Conservation (phyloP, 2,329 filamentous ascomycete genomes). For the Ascochyta rabiei region DNA sequence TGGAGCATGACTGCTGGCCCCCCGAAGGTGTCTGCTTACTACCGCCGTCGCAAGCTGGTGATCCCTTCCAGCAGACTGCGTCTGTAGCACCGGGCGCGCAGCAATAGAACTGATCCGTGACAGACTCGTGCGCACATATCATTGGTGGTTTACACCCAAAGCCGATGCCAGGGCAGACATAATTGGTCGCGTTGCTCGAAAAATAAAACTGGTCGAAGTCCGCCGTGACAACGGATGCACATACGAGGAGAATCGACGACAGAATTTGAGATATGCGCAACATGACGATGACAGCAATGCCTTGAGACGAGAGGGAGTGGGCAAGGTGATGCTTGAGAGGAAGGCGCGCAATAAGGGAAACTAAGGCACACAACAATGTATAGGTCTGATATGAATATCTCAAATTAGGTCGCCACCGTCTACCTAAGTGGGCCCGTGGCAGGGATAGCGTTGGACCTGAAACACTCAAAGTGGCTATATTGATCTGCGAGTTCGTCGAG, state of each 20-base stretch:
- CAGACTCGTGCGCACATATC: conserved; percentile 21
- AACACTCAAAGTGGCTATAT: conserved; percentile 12
- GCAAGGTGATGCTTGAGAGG: background rate
- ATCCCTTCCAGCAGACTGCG: conserved; percentile 21
- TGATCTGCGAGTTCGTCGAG: background rate
- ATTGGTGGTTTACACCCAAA: conserved; percentile 19
- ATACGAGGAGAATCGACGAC: background rate
- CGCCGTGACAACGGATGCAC: background rate
- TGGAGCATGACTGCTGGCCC: conserved; percentile 18
- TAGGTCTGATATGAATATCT: conserved; percentile 4
- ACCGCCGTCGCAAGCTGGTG: conserved; percentile 10
- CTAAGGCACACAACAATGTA: conserved; percentile 1
- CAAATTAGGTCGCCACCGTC: conserved; percentile 11
- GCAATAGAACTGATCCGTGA: conserved; percentile 24
- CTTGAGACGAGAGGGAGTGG: background rate
- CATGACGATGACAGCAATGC: background rate
- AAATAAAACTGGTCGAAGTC: conserved; percentile 24
- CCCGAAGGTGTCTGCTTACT: conserved; percentile 10
- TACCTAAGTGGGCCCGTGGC: conserved; percentile 4
- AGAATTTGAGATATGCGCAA: background rate
- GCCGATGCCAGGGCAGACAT: conserved; percentile 10
- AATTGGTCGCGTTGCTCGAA: conserved; percentile 17
- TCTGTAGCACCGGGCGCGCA: conserved; percentile 17
- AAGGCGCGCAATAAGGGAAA: background rate
- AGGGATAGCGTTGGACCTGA: conserved; percentile 6